Evolutionary conservation across 2,329 filamentous ascomycete species (phyloP).

Genomic region (Hypoxylon sp.): DNA sequence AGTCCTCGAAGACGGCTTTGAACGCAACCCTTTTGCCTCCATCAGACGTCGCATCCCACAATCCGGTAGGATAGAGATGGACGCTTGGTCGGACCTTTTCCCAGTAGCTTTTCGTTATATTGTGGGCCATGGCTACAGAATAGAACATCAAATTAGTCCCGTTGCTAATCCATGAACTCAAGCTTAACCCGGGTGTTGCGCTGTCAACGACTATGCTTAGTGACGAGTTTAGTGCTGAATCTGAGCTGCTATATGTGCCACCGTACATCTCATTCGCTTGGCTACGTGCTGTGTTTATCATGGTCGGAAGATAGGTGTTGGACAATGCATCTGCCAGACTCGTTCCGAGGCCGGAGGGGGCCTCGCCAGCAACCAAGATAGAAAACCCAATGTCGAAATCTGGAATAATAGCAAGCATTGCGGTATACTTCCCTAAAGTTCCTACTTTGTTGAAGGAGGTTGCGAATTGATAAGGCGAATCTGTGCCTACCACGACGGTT

Average conservation of each 20-base stretch:
- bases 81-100: constrained; percentile 40
- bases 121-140: constrained; percentile 35
- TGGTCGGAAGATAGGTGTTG: constrained; percentile 44
- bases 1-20: constrained; percentile 48
- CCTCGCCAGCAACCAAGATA: constrained; percentile 44
- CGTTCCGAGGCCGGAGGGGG: constrained; percentile 41
- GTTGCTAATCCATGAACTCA: constrained; percentile 48
- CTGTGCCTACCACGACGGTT: no score
- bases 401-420: constrained; percentile 46
- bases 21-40: constrained; percentile 45
- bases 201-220: constrained; percentile 43
- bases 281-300: constrained; percentile 40
- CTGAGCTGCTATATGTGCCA: constrained; percentile 38
- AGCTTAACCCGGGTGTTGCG: constrained; percentile 42
- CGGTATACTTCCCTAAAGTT: constrained; percentile 45
- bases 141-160: constrained; percentile 46
- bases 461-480: constrained; percentile 40
- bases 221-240: constrained; percentile 42
- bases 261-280: constrained; percentile 43
- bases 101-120: constrained; percentile 35
- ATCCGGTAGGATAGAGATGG: constrained; percentile 46
- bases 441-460: constrained; percentile 50
- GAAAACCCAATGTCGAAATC: constrained; percentile 49
- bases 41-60: constrained; percentile 39
- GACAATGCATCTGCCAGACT: constrained; percentile 46